These are phyloP conservation scores for Aethionema arabicum DNA, from an alignment of 345 rosid genomes.

Conservation along the genomic window DNA sequence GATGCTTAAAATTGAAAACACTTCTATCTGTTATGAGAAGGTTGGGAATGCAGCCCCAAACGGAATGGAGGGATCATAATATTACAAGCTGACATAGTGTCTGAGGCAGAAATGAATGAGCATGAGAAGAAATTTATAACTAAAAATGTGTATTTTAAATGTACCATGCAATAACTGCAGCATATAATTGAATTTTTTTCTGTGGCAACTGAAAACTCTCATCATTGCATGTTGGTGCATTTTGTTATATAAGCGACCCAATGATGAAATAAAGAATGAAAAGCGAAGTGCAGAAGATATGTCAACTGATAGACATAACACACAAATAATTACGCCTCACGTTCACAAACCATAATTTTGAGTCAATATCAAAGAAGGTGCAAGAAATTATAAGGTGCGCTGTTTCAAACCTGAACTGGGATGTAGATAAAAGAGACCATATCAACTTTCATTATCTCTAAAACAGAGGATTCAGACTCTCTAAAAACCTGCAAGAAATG, in stretches of 20 bases:
- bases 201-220: constrained; percentile 8
- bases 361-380: constrained; percentile 13
- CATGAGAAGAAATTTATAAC: not conserved
- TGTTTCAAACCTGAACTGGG: constrained; percentile 64
- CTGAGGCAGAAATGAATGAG: not conserved
- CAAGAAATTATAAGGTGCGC: constrained; percentile 12
- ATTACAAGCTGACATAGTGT: not conserved
- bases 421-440: constrained; percentile 75
- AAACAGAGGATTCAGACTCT: constrained; percentile 69
- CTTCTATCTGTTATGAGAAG: not conserved
- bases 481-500: constrained; percentile 68
- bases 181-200: constrained; percentile 4
- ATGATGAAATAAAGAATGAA: constrained; percentile 11
- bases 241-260: not conserved
- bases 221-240: not conserved
- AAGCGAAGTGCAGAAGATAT: not conserved
- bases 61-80: not conserved
- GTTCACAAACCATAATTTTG: constrained; percentile 25
- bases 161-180: constrained; percentile 8
- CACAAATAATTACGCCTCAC: constrained; percentile 14
- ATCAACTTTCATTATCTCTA: constrained; percentile 91
- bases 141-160: constrained; percentile 10
- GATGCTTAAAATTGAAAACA: constrained; percentile 3
- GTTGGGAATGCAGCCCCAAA: not conserved
- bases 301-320: constrained; percentile 8